Evolutionary conservation across 2,329 filamentous ascomycete species (phyloP), one percentile per base, ranked within the genome.

Genomic region (Pseudogymnoascus sp.): DNA sequence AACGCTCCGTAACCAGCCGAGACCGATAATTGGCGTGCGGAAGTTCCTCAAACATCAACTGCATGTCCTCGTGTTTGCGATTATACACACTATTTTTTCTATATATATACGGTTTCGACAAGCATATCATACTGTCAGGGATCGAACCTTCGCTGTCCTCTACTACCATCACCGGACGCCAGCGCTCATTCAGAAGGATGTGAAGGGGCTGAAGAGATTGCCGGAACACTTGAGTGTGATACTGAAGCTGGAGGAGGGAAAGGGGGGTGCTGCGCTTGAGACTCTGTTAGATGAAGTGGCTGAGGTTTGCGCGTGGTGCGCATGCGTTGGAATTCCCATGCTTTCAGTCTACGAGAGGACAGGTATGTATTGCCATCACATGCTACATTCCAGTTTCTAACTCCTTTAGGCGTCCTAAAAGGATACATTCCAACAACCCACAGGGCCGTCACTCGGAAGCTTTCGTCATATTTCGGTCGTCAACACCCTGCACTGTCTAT

Each of bases 131-230:
- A 84, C 88, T 7, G 82, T 96, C 60, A 81, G 86, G 69, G 89
- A 95, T 74, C 87, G 90, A 65, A 79, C 93, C 67, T 84, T 91
- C 62, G 90, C 91, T 8, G 84, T 97, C 66, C 81, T 96, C 62
- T 93, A 93, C 75, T 95, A 99, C 78, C 96, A 99, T 78, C 95
- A 99, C 76, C 90, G 91, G 61, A 96, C 93, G 0, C 95, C 95
- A 6, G 91, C 96, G 73, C 86, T 96, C 73, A 96, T 99, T 69
- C 87, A 89, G 71, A 88, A 89, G 71, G 95, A 99, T 77, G 88
- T 97, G 25, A 86, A 86, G 74, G 82, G 83, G 8, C 76, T 99
- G 64, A 82, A 81, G 64, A 86, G 89, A 70, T 77, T 96, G 65
- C 95, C 95, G 2, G 84, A 89, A 68, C 95, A 99, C 73, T 75